Base-by-base conservation (phyloP, 2,329 filamentous ascomycete species). In the Neophaeococcomyces aloes region DNA sequence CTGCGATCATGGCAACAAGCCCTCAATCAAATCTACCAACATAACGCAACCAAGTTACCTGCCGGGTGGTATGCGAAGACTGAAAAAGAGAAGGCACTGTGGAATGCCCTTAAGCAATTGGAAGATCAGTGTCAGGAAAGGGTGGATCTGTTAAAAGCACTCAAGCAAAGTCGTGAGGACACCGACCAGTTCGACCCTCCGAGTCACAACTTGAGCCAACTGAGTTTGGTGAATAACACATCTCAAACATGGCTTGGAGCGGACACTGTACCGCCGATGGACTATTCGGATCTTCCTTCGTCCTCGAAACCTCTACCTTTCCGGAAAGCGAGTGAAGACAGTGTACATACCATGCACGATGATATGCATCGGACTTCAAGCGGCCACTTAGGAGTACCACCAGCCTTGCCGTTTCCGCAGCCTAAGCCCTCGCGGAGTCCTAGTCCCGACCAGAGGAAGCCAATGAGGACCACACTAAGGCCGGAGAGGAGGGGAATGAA, bases 121-220 rank as follows among this genome's bases (percentile, higher is more conserved):
- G 87, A 96, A 60, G 61, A 88, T 50, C 89, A 95, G 64, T 95
- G 88, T 64, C 89, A 91, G 62, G 89, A 96, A 64, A 77, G 88
- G 38, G 86, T 95, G 39, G 86, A 94, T 59, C 70, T 96, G 27
- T 72, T 96, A 5, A 83, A 91, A 59, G 83, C 88, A 5, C 67
- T 96, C 45, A 77, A 80, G 48, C 70, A 83, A 51, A 82, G 77
- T 55, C 67, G 76, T 25, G 66, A 72, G 48, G 61, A 65, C 23
- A 56, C 57, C 7, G 54, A 46, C 13, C 48, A 42, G 27, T n/a
- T 18, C 4, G 50, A 53, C 35, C 44, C 37, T 23, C 29, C 44
- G 41, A 54, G n/a, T n/a, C n/a, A 46, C 29, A 33, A 41, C 29
- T 17, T 41, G 29, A 32, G 29, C 38, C 32, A 11, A 33, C 29